phyloP scores from a whole-genome alignment of 257 asterid species.

The Lycium ferocissimum region DNA sequence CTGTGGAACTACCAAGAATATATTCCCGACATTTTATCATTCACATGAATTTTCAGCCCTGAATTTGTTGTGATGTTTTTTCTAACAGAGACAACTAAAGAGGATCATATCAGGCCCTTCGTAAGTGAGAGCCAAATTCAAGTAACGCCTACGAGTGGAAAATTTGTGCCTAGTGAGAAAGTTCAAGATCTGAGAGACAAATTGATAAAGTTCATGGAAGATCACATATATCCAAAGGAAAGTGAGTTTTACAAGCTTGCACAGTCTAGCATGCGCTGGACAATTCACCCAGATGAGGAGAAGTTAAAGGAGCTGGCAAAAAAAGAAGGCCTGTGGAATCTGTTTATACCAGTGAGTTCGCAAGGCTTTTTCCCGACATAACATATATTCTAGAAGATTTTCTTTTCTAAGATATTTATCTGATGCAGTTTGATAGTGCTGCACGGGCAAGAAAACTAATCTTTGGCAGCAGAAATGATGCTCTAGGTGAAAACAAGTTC shows the following conservation, averaged over 20 bases:
- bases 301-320: slow-evolving; percentile 82
- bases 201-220: slow-evolving; percentile 81
- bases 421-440: slow-evolving; percentile 83
- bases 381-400: not conserved
- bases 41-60: not conserved
- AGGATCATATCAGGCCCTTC: slow-evolving; percentile 40
- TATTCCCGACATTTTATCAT: not conserved
- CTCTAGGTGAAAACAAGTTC: slow-evolving; percentile 44
- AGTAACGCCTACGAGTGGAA: slow-evolving; percentile 56
- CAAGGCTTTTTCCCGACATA: not conserved
- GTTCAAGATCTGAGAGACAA: slow-evolving; percentile 68
- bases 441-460: slow-evolving; percentile 76
- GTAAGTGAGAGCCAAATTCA: slow-evolving; percentile 41
- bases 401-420: not conserved
- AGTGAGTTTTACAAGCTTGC: slow-evolving; percentile 74
- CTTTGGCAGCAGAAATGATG: slow-evolving; percentile 45
- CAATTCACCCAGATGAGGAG: slow-evolving; percentile 92
- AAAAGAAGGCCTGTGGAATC: slow-evolving; percentile 87
- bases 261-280: slow-evolving; percentile 75
- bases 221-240: slow-evolving; percentile 83
- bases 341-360: slow-evolving; percentile 82
- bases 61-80: slow-evolving; percentile 18
- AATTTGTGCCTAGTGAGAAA: slow-evolving; percentile 70
- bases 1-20: not conserved
- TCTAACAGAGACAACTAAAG: slow-evolving; percentile 46